phyloP scores from a whole-genome alignment of 1,139 yeast species.

The Debaryomyces subglobosus region DNA sequence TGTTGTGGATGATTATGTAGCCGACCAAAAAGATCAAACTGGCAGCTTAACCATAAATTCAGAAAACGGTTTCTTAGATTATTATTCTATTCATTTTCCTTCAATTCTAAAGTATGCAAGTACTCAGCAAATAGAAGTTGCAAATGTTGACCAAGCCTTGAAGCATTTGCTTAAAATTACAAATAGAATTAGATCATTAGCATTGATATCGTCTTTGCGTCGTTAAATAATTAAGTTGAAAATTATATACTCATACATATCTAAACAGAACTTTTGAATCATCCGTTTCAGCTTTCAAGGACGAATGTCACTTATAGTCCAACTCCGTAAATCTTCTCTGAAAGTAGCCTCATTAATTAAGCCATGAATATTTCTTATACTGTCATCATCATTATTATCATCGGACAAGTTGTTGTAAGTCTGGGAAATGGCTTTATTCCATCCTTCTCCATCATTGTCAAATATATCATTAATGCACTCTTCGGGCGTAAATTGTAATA shows the following conservation, averaged over 20 bases:
- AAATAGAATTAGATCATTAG: not conserved
- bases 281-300: too few species aligned
- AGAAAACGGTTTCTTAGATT: not conserved
- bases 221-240: not conserved
- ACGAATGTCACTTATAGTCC: slow-evolving; percentile 31
- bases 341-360: slow-evolving; percentile 41
- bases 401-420: slow-evolving; percentile 17
- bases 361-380: slow-evolving; percentile 49
- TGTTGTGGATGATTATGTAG: slow-evolving; percentile 5
- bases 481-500: slow-evolving; percentile 70
- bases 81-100: not conserved
- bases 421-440: slow-evolving; percentile 42
- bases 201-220: not conserved
- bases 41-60: not conserved
- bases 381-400: slow-evolving; percentile 41
- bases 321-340: slow-evolving; percentile 49
- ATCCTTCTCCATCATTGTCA: slow-evolving; percentile 68
- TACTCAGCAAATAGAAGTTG: not conserved
- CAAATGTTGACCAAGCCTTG: not conserved
- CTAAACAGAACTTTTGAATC: not conserved
- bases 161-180: slow-evolving; percentile 1
- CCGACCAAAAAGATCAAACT: not conserved
- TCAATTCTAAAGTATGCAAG: not conserved
- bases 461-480: slow-evolving; percentile 78
- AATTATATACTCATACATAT: not conserved